A percentile compares a stretch with the other conserved stretches of the same genome.
These are phyloP conservation scores for Phytopythium sindhum DNA, from an alignment of 352 stramenopile species.

Conservation along the genomic window DNA sequence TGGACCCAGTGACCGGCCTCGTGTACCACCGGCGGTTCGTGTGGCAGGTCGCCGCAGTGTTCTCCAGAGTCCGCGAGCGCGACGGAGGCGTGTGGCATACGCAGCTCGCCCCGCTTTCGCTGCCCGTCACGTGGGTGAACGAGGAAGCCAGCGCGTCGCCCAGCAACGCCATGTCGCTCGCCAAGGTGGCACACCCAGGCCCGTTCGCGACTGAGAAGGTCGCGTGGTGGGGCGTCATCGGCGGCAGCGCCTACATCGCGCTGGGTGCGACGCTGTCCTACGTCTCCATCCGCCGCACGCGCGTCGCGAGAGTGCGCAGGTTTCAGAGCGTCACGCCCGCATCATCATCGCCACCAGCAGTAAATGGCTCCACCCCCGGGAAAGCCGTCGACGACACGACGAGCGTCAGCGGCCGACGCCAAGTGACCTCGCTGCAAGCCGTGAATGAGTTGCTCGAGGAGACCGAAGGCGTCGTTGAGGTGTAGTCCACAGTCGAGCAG, in stretches of 20 bases:
- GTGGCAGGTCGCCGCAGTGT: conserved; percentile 40
- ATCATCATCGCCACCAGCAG: neutral
- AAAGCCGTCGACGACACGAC: neutral
- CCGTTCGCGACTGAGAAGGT: conserved; percentile 38
- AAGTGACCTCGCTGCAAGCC: neutral
- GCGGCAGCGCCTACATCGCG: conserved; percentile 21
- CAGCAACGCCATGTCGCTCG: conserved; percentile 11
- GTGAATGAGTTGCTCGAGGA: neutral
- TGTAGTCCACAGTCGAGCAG: neutral
- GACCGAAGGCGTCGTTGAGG: neutral
- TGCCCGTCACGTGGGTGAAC: conserved; percentile 46
- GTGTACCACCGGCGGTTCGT: conserved; percentile 46
- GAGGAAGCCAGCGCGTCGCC: conserved; percentile 40
- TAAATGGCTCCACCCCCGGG: neutral
- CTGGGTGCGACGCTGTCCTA: conserved; percentile 9
- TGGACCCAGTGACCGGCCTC: conserved; percentile 43
- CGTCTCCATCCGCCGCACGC: neutral
- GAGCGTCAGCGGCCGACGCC: neutral
- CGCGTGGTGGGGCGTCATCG: conserved; percentile 25
- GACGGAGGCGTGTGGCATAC: conserved; percentile 39
- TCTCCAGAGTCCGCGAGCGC: conserved; percentile 9
- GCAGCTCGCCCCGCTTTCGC: conserved; percentile 18
- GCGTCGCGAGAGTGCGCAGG: neutral
- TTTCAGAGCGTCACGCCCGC: neutral
- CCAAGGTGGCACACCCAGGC: conserved; percentile 8